Base-by-base conservation (phyloP, 805 yeast genomes). In the Yamadazyma paraphyllophila region DNA sequence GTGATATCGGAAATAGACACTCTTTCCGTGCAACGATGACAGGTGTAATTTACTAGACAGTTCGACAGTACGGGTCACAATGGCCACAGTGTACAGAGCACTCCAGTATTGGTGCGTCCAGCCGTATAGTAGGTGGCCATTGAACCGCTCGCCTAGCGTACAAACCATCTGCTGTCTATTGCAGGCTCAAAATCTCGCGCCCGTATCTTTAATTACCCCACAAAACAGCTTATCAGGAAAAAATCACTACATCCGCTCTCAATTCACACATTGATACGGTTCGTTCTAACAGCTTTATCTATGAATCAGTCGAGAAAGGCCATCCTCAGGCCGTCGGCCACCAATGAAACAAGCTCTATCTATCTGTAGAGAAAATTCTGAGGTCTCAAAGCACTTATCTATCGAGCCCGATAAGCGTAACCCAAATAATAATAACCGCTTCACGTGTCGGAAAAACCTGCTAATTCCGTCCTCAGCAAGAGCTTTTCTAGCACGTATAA, bases 391-490 rank as follows among this genome's bases (percentile, higher is more conserved):
- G 6, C n/a, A 14, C 39, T 36, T 36, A 36, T 36, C 39, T 17
- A 13, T 24, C 9, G 14, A 36, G 39, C 39, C 39, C 39, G 39
- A 11, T 36, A 36, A 36, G 29, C n/a, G 12, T n/a, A n/a, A n/a
- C 12, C 14, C n/a, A 34, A 8, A n/a, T 34, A 7, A 16, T 20
- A 20, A 20, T 6, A 34, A 24, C 36, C 17, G 15, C 36, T 16
- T 36, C 39, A 36, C 29, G 39, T 36, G 39, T 24, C 39, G 39
- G 39, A 36, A 36, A 17, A 17, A 17, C 13, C 12, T 7, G 14
- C n/a, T 14, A 20, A 14, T 36, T 36, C 39, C 39, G 39, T 5
- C 11, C 7, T 5, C 20, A 36, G 3, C 20, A n/a, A 17, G 6
- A 7, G 16, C n/a, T 24, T 10, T 10, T 10, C 17, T 2, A 17